Evolutionary conservation across 1,284 basidiomycete species (phyloP).

Genomic region (Cryptococcus maquisensis): DNA sequence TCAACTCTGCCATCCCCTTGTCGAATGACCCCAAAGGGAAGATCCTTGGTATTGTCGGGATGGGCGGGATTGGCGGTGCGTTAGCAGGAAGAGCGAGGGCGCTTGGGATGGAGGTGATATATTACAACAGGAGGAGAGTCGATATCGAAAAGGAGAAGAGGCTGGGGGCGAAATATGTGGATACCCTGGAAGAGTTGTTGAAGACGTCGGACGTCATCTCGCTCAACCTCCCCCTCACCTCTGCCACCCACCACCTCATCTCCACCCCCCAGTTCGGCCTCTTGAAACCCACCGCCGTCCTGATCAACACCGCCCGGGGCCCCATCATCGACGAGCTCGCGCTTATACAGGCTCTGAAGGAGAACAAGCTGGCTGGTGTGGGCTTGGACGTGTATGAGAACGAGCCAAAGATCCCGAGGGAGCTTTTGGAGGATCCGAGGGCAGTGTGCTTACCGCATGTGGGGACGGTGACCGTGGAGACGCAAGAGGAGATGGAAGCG

Average conservation of each 20-base stretch:
- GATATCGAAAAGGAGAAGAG: constrained; percentile 1
- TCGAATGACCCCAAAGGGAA: constrained; percentile 69
- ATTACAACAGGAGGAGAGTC: constrained; percentile 66
- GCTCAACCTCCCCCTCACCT: constrained; percentile 49
- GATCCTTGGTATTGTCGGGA: constrained; percentile 74
- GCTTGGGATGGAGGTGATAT: constrained; percentile 64
- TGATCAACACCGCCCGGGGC: constrained; percentile 79
- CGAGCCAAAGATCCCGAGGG: constrained; percentile 23
- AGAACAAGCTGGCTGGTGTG: constrained; percentile 70
- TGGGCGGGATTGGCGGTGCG: constrained; percentile 73
- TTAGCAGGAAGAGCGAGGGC: constrained; percentile 18
- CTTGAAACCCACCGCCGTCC: constrained; percentile 69
- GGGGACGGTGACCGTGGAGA: constrained; percentile 19
- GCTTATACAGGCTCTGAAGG: constrained; percentile 70
- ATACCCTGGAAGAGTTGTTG: constrained; percentile 63
- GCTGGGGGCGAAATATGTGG: constrained; percentile 6
- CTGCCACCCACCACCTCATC: constrained; percentile 67
- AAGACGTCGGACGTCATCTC: constrained; percentile 64
- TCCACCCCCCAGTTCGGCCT: constrained; percentile 66
- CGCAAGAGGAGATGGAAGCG: constrained; percentile 14
- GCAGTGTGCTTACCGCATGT: constrained; percentile 27
- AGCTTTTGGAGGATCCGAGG: constrained; percentile 22
- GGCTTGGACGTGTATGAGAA: constrained; percentile 61
- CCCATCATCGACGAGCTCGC: constrained; percentile 80
- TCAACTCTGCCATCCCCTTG: constrained; percentile 52